Evolutionary conservation across 176 grass and related monocot genomes (phyloP).

Genomic region (Tillandsia fasciculata): DNA sequence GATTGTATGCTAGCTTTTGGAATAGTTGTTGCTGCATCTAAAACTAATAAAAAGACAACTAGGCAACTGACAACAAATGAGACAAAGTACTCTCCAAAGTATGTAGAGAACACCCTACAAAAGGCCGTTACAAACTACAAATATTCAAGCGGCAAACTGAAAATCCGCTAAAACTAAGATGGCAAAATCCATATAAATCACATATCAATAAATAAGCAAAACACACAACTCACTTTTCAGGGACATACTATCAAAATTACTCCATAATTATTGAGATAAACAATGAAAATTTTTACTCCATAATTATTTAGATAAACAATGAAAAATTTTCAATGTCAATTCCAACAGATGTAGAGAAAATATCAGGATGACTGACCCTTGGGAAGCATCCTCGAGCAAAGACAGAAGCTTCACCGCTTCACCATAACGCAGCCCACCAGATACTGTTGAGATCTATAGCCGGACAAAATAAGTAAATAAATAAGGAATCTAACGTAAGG

Average conservation of each 20-base stretch:
- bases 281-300: background rate
- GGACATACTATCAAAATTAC: background rate
- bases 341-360: slow-evolving; percentile 9
- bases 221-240: background rate
- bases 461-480: background rate
- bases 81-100: background rate
- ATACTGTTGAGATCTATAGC: slow-evolving; percentile 58
- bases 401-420: slow-evolving; percentile 74
- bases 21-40: background rate
- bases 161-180: background rate
- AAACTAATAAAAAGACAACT: background rate
- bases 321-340: background rate
- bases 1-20: background rate
- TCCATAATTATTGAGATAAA: background rate
- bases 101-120: background rate
- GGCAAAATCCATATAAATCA: background rate
- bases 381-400: slow-evolving; percentile 73
- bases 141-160: background rate
- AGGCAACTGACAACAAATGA: background rate
- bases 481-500: background rate
- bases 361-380: slow-evolving; percentile 46
- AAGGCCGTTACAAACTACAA: background rate
- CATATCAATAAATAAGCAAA: background rate
- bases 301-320: background rate
- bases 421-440: slow-evolving; percentile 54